phyloP scores from a whole-genome alignment of 129 eudicot species.

The Pseudognaphalium luteoalbum region DNA sequence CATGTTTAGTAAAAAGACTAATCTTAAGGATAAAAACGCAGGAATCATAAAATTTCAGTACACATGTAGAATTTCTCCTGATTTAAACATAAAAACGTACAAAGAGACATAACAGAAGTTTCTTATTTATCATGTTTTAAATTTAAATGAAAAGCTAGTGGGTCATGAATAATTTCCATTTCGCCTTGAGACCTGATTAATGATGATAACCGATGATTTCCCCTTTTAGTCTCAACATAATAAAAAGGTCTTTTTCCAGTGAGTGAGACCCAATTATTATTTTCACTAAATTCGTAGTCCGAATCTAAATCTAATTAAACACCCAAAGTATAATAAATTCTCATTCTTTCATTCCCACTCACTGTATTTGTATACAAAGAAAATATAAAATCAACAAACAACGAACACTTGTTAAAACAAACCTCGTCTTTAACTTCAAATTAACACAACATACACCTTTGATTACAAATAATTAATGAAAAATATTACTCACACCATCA shows the following conservation, averaged over 20 bases:
- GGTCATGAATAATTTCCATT: not conserved
- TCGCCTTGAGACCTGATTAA: constrained; percentile 11
- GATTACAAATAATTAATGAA: constrained; percentile 22
- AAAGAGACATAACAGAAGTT: not conserved
- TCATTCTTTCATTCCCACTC: constrained; percentile 11
- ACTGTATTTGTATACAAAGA: constrained; percentile 15
- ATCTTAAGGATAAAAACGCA: not conserved
- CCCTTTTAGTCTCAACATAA: constrained; percentile 11
- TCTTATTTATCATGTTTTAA: not conserved
- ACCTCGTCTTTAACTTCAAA: constrained; percentile 28
- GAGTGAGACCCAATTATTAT: not conserved
- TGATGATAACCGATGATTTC: not conserved
- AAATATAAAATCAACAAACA: constrained; percentile 12
- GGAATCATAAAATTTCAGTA: not conserved
- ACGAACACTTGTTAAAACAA: constrained; percentile 19
- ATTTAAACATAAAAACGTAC: too few relatives aligned
- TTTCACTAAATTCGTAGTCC: not conserved
- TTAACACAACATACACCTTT: constrained; percentile 15
- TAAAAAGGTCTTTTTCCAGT: constrained; percentile 11
- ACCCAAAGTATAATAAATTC: constrained; percentile 20
- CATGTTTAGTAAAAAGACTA: too few relatives aligned
- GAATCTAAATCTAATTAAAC: not conserved
- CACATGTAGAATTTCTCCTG: too few relatives aligned
- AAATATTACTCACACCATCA: constrained; percentile 18
- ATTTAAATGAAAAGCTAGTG: constrained; percentile 12